Conservation (phyloP, 2,329 filamentous ascomycete species). For the Beauveria rudraprayagi region DNA sequence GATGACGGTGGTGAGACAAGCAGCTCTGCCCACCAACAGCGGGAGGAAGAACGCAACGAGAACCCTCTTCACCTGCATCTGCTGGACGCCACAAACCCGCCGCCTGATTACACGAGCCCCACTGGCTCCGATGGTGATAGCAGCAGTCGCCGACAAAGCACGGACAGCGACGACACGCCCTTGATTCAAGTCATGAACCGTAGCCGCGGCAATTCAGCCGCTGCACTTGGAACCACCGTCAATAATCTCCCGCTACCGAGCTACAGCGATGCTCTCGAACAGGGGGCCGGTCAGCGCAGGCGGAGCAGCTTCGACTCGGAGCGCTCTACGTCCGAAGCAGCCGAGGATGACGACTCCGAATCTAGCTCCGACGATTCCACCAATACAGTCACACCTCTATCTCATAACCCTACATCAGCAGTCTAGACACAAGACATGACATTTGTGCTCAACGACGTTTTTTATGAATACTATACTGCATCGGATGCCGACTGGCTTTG, state of each 20-base stretch:
- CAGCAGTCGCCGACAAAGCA: conserved; percentile 47
- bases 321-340: background rate
- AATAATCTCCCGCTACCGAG: conserved; percentile 66
- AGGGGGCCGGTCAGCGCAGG: conserved; percentile 28
- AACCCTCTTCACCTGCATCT: conserved; percentile 33
- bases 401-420: background rate
- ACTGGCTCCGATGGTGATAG: conserved; percentile 41
- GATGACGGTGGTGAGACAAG: conserved; percentile 69
- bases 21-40: conserved; percentile 26
- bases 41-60: conserved; percentile 21
- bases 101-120: conserved; percentile 65
- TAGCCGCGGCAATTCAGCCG: conserved; percentile 42
- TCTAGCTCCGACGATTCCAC: conserved; percentile 7
- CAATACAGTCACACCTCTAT: conserved; percentile 5
- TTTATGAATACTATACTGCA: conserved; percentile 9
- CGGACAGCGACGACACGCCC: conserved; percentile 49
- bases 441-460: background rate
- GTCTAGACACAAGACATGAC: background rate
- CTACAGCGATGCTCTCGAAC: conserved; percentile 66
- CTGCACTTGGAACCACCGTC: conserved; percentile 17
- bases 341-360: background rate
- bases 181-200: conserved; percentile 44
- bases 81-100: conserved; percentile 52
- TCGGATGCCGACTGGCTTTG: background rate
- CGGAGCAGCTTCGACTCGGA: conserved; percentile 5